Conservation (phyloP, 2,329 filamentous ascomycete species). For the Talaromyces marneffei region DNA sequence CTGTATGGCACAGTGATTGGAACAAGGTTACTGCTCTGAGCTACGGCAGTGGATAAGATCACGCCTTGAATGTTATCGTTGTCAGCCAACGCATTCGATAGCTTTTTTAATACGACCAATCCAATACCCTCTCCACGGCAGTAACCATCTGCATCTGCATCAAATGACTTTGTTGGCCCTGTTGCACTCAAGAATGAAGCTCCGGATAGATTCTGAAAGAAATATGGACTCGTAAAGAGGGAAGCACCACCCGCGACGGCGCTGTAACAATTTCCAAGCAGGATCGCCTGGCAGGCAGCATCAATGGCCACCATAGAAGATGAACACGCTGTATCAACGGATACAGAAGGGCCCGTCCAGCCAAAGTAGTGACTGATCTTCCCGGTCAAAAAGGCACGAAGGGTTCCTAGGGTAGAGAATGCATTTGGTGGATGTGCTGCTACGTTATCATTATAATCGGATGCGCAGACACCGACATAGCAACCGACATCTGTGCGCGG, state of each 20-base stretch:
- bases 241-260: constrained; percentile 22
- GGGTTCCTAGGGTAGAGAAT: constrained; percentile 21
- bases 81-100: constrained; percentile 43
- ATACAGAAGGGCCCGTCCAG: constrained; percentile 39
- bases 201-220: constrained; percentile 27
- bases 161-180: constrained; percentile 48
- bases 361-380: constrained; percentile 40
- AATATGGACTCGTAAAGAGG: constrained; percentile 24
- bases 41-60: constrained; percentile 25
- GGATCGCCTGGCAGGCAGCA: constrained; percentile 15
- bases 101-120: constrained; percentile 45
- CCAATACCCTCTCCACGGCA: constrained; percentile 49
- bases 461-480: constrained; percentile 22
- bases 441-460: constrained; percentile 27
- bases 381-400: constrained; percentile 22
- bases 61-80: constrained; percentile 37
- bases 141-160: constrained; percentile 43
- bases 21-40: constrained; percentile 22
- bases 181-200: constrained; percentile 49
- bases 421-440: constrained; percentile 24
- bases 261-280: constrained; percentile 18
- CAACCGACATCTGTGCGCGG: constrained; percentile 21
- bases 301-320: constrained; percentile 34
- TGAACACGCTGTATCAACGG: constrained; percentile 41
- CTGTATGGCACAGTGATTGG: background rate